phyloP scores from a whole-genome alignment of 148 eudicot species.

The Amaranthus hypochondriacus region DNA sequence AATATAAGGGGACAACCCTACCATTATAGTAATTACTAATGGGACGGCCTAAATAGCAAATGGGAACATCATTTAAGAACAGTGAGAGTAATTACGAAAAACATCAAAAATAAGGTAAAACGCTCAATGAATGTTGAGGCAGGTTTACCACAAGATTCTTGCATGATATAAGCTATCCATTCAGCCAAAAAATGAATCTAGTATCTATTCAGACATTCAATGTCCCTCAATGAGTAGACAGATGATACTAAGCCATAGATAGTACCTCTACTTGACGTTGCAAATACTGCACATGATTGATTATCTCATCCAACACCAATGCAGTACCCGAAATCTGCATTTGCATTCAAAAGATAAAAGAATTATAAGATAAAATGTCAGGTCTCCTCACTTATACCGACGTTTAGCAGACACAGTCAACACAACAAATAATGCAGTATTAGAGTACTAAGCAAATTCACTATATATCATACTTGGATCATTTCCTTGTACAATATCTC shows the following conservation, averaged over 20 bases:
- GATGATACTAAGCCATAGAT: background rate
- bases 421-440: background rate
- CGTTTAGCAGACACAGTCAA: background rate
- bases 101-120: too few species aligned
- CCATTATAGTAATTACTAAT: too few species aligned
- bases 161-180: background rate
- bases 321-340: conserved; percentile 94
- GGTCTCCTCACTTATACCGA: conserved; percentile 8
- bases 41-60: too few species aligned
- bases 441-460: background rate
- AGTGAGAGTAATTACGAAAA: background rate
- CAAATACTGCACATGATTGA: conserved; percentile 89
- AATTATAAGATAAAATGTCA: background rate
- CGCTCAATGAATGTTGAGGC: background rate
- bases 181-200: background rate
- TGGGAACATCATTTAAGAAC: too few species aligned
- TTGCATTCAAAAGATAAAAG: conserved; percentile 10
- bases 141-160: background rate
- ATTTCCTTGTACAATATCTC: background rate
- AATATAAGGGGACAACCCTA: too few species aligned
- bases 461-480: background rate
- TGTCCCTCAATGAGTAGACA: background rate
- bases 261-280: conserved; percentile 97
- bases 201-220: background rate
- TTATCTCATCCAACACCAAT: conserved; percentile 92